Evolutionary conservation across 208 protist genomes (phyloP).

Genomic region (Phytomonas sp.): DNA sequence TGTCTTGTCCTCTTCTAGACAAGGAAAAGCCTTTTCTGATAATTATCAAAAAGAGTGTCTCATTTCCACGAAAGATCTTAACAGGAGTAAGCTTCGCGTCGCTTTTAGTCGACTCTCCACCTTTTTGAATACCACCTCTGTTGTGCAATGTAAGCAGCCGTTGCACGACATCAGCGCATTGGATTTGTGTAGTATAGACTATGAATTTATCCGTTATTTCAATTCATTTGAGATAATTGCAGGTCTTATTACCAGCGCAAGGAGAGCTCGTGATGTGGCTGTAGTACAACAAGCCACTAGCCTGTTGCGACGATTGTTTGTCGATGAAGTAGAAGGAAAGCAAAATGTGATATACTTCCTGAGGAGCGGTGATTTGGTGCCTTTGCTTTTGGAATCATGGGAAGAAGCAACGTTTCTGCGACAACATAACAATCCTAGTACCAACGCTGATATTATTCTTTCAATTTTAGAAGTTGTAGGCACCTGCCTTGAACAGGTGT

Average conservation of each 20-base stretch:
- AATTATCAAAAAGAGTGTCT: constrained; percentile 74
- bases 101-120: constrained; percentile 44
- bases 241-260: constrained; percentile 44
- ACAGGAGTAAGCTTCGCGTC: constrained; percentile 55
- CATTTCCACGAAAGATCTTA: constrained; percentile 52
- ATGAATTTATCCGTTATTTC: constrained; percentile 79
- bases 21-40: constrained; percentile 55
- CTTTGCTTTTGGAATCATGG: constrained; percentile 33
- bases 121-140: constrained; percentile 6
- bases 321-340: constrained; percentile 38
- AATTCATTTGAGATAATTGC: constrained; percentile 54
- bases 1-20: constrained; percentile 27
- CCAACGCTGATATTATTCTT: constrained; percentile 28
- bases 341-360: constrained; percentile 60
- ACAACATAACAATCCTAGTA: constrained; percentile 12
- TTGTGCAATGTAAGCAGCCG: constrained; percentile 42
- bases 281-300: constrained; percentile 32
- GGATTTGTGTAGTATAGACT: constrained; percentile 41
- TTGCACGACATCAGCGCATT: constrained; percentile 47
- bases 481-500: constrained; percentile 51
- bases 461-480: constrained; percentile 33
- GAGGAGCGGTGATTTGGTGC: constrained; percentile 36
- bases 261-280: constrained; percentile 38
- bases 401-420: constrained; percentile 51
- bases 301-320: constrained; percentile 35